These are phyloP conservation scores for Lithocarpus polystachyus DNA, from an alignment of 306 rosid genomes.

Conservation along the genomic window DNA sequence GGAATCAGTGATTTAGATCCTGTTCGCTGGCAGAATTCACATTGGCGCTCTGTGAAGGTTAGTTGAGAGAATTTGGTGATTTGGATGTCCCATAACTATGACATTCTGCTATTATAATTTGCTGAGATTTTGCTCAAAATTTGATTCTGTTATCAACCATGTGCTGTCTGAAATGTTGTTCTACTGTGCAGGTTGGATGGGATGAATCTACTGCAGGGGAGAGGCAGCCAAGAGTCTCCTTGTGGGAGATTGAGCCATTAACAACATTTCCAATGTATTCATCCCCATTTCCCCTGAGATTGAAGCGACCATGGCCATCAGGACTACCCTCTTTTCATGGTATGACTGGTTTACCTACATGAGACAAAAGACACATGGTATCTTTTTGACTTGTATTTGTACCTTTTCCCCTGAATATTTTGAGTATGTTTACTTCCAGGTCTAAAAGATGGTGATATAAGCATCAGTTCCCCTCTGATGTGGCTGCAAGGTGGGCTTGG, in stretches of 20 bases:
- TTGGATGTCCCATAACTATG: background rate
- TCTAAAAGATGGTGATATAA: slow-evolving; percentile 78
- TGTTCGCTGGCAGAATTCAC: slow-evolving; percentile 71
- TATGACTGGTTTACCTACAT: slow-evolving; percentile 26
- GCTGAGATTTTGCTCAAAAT: slow-evolving; percentile 6
- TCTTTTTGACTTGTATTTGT: background rate
- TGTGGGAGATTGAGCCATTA: slow-evolving; percentile 97
- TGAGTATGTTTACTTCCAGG: slow-evolving; percentile 18
- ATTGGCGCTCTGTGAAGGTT: slow-evolving; percentile 87
- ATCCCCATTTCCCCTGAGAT: slow-evolving; percentile 83
- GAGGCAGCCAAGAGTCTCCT: slow-evolving; percentile 92
- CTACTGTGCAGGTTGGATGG: slow-evolving; percentile 85
- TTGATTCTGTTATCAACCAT: background rate
- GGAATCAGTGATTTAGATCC: slow-evolving; percentile 69
- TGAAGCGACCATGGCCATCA: slow-evolving; percentile 92
- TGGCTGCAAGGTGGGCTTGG: slow-evolving; percentile 70
- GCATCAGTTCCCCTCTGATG: slow-evolving; percentile 68
- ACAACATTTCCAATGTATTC: slow-evolving; percentile 99
- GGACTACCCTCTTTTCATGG: slow-evolving; percentile 88
- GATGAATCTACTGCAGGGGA: slow-evolving; percentile 99
- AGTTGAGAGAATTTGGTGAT: slow-evolving; percentile 29
- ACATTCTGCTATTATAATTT: slow-evolving; percentile 25
- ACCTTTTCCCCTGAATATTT: background rate
- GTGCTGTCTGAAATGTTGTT: too few relatives aligned
- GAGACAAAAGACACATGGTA: background rate